Evolutionary conservation across 495 filamentous ascomycete species (phyloP).

Genomic region (Hamigera avellanea): DNA sequence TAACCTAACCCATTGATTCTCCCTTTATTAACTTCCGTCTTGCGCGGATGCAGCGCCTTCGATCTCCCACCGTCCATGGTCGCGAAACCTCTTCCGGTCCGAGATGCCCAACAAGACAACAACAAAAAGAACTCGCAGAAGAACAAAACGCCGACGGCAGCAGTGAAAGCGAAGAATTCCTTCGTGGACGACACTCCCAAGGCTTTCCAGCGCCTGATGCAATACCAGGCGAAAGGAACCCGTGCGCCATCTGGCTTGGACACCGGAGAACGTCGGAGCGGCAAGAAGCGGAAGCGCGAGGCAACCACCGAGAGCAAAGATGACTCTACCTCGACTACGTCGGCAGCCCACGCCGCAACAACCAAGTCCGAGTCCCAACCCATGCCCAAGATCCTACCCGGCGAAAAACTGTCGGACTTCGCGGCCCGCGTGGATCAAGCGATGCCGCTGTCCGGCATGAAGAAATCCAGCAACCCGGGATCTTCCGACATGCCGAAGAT

Average conservation of each 20-base stretch:
- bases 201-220: slow-evolving; percentile 75
- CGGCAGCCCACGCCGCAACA: slow-evolving; percentile 5
- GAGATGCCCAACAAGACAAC: slow-evolving; percentile 11
- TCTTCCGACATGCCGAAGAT: slow-evolving; percentile 24
- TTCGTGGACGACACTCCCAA: slow-evolving; percentile 69
- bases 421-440: slow-evolving; percentile 75
- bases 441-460: slow-evolving; percentile 58
- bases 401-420: slow-evolving; percentile 75
- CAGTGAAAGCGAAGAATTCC: slow-evolving; percentile 24
- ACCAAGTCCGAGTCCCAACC: slow-evolving; percentile 5
- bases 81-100: slow-evolving; percentile 58
- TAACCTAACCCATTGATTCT: neutral
- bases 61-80: slow-evolving; percentile 64
- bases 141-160: slow-evolving; percentile 23
- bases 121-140: slow-evolving; percentile 9
- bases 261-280: slow-evolving; percentile 29
- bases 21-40: neutral
- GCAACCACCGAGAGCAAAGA: slow-evolving; percentile 4
- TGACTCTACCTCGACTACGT: neutral
- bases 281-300: slow-evolving; percentile 37
- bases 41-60: slow-evolving; percentile 33
- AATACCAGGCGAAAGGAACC: slow-evolving; percentile 42
- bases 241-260: slow-evolving; percentile 55
- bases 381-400: slow-evolving; percentile 61
- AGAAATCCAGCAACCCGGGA: slow-evolving; percentile 21